Conservation (phyloP, 2,329 filamentous ascomycete genomes). For the Botrytis hyacinthi region DNA sequence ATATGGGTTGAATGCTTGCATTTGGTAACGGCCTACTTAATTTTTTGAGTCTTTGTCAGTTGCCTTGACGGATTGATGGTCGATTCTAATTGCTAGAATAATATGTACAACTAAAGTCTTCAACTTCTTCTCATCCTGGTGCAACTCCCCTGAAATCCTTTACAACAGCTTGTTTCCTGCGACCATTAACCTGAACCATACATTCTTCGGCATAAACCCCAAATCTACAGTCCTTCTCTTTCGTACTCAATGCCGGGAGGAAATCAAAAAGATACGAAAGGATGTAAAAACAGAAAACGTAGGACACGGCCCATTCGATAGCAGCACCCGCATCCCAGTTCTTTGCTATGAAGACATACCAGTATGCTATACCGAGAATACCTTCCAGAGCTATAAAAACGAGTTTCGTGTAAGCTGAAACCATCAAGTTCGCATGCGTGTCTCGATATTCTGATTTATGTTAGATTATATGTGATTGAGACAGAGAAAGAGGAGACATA, state of each 20-base stretch:
- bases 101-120: not conserved
- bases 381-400: slow-evolving; percentile 78
- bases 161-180: not conserved
- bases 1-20: not conserved
- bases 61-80: not conserved
- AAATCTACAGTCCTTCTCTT: slow-evolving; percentile 15
- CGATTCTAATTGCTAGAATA: not conserved
- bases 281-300: slow-evolving; percentile 84
- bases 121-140: not conserved
- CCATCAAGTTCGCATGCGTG: slow-evolving; percentile 36
- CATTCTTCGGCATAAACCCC: slow-evolving; percentile 7
- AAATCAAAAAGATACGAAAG: slow-evolving; percentile 85
- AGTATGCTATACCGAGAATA: slow-evolving; percentile 76
- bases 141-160: not conserved
- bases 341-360: slow-evolving; percentile 71
- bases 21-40: no score
- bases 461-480: not conserved
- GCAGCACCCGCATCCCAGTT: slow-evolving; percentile 67
- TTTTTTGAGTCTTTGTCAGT: no score
- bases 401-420: slow-evolving; percentile 70
- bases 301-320: slow-evolving; percentile 73
- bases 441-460: slow-evolving; percentile 7
- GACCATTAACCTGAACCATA: slow-evolving; percentile 1
- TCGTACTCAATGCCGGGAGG: slow-evolving; percentile 56
- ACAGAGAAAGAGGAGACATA: slow-evolving; percentile 38